Evolutionary conservation across 2,329 filamentous ascomycete species (phyloP), one percentile per base, ranked within the genome.

Genomic region (Macrophomina pseudophaseolina): DNA sequence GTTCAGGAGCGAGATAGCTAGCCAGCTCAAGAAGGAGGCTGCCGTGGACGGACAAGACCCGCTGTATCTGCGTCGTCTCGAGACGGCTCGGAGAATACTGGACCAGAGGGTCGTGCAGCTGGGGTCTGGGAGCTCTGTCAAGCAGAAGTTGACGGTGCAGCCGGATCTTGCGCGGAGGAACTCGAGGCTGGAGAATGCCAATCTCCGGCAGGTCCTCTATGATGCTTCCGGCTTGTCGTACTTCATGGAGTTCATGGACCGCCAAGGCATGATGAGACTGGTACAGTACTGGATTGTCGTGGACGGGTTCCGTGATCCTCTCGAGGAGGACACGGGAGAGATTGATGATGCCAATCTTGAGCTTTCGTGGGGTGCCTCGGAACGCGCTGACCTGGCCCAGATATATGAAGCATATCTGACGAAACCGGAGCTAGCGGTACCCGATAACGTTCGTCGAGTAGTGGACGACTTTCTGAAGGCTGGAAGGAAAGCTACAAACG

Each of bases 191-290:
- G 90, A 93, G 70, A 91, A 91, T 71, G 90, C 90, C 7, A 89
- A 91, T 0, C 83, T 98, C 2, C 87, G 90, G 12, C 93, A 98
- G 70, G 85, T 99, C n/a, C 84, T 99, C 67, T 91, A 94, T 71
- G 93, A 96, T 77, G 88, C 95, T 2, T 91, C 94, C 1, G 94
- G 93, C 0, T 84, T 99, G 8, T 98, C 95, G 2, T 99, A 97
- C 76, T 98, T 99, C 80, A 99, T 99, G 95, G 95, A 99, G 76
- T 98, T 93, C 74, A 99, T 99, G 95, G 95, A 99, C 76, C 89
- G 95, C 49, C 91, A 94, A 75, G 86, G 87, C 16, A 84, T 94
- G 32, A 94, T 98, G 90, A 87, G 91, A 14, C 82, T 97, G 54
- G 94, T 99, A 5, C 95, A 99, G 74, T 99, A 98, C 78, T 99